Conservation (phyloP, 1,139 yeast species). For the Taphrina populina region DNA sequence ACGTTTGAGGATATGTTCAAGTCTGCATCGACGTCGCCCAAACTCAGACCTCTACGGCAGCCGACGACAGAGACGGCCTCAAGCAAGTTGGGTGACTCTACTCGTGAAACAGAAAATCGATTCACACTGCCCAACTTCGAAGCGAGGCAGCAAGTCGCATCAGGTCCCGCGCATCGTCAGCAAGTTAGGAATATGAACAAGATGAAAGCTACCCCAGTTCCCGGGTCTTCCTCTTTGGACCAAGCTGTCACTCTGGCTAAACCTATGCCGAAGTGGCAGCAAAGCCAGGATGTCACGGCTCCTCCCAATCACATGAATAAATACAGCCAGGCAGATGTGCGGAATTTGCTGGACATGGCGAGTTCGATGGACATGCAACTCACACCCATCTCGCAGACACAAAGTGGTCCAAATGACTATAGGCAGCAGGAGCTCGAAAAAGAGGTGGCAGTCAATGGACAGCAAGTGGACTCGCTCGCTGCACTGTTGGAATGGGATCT, state of each 20-base stretch:
- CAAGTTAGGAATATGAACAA: constrained; percentile 23
- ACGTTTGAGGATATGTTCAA: constrained; percentile 32
- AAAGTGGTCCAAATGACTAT: constrained; percentile 5
- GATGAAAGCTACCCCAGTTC: constrained; percentile 8
- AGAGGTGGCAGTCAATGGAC: constrained; percentile 19
- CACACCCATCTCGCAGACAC: constrained; percentile 15
- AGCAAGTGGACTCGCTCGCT: constrained; percentile 19
- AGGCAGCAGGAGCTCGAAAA: constrained; percentile 9
- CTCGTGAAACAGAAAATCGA: neutral
- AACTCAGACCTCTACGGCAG: constrained; percentile 7
- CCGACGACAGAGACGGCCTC: constrained; percentile 10
- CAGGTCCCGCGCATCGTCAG: constrained; percentile 11
- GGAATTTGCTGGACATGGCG: constrained; percentile 1
- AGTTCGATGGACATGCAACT: constrained; percentile 9
- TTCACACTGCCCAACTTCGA: constrained; percentile 27
- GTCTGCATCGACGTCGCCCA: constrained; percentile 25
- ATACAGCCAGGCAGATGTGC: neutral
- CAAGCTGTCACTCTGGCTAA: neutral
- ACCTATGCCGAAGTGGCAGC: neutral
- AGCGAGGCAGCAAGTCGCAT: constrained; percentile 10
- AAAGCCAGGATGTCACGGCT: neutral
- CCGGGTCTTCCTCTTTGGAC: neutral
- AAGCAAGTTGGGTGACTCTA: neutral
- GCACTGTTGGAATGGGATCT: too few relatives aligned
- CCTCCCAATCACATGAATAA: neutral